Evolutionary conservation across 2,329 filamentous ascomycete species (phyloP).

Genomic region (Pestalotiopsis fici): DNA sequence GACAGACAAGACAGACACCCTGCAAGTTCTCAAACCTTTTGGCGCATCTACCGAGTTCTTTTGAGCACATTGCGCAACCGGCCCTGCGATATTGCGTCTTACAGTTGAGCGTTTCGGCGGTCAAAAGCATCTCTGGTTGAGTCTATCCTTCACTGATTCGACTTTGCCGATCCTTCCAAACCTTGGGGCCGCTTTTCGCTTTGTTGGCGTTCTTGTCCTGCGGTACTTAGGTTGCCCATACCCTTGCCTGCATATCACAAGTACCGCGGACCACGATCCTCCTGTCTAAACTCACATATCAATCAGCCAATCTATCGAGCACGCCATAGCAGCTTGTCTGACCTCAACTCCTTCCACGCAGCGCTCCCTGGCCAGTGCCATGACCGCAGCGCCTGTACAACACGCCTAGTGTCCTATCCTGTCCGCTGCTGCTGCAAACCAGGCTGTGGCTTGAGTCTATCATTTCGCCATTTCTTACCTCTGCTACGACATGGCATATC

Average conservation of each 20-base stretch:
- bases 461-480: conserved; percentile 7
- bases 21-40: not conserved
- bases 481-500: conserved; percentile 16
- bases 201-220: not conserved
- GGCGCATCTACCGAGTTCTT: not conserved
- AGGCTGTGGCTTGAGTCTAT: not conserved
- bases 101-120: not conserved
- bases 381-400: not conserved
- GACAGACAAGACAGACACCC: not conserved
- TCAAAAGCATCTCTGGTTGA: not conserved
- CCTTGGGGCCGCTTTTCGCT: not conserved
- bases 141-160: too few relatives aligned
- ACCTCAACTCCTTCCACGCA: conserved; percentile 5
- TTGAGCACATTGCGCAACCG: conserved; percentile 5
- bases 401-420: not conserved
- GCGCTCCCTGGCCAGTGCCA: conserved; percentile 8
- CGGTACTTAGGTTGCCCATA: not conserved
- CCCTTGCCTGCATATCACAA: not conserved
- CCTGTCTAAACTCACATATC: not conserved
- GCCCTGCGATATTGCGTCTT: conserved; percentile 1
- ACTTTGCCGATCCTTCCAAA: not conserved
- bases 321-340: conserved; percentile 9
- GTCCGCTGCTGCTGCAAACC: not conserved
- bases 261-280: not conserved
- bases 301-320: not conserved